phyloP scores from a whole-genome alignment of 176 grass and related monocot species.

The Phoenix roebelenii region DNA sequence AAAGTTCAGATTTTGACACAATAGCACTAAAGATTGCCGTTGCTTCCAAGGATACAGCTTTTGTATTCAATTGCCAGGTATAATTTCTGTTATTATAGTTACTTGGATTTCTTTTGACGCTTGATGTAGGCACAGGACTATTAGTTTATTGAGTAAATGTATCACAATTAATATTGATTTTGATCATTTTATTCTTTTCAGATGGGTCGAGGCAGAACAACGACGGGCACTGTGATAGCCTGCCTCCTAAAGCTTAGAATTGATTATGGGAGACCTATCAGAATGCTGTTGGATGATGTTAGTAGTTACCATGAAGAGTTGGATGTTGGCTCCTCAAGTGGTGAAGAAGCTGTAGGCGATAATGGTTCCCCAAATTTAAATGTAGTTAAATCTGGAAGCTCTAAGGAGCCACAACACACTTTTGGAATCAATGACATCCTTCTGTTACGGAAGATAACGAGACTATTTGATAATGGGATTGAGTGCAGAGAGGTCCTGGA shows the following conservation, averaged over 20 bases:
- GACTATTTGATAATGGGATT: constrained; percentile 85
- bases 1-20: constrained; percentile 96
- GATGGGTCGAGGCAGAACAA: constrained; percentile 98
- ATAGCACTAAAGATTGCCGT: constrained; percentile 66
- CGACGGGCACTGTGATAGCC: constrained; percentile 91
- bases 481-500: constrained; percentile 79
- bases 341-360: constrained; percentile 52
- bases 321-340: constrained; percentile 48
- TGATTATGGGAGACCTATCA: constrained; percentile 73
- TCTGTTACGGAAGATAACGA: constrained; percentile 83
- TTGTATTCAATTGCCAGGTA: constrained; percentile 99
- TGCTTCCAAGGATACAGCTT: constrained; percentile 58
- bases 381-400: constrained; percentile 32
- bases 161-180: neutral
- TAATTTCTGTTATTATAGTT: neutral
- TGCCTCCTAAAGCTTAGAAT: constrained; percentile 78
- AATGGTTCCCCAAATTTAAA: constrained; percentile 28
- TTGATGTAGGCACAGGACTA: neutral
- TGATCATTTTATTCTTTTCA: constrained; percentile 30
- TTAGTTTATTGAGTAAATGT: neutral
- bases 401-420: constrained; percentile 29
- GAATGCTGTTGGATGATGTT: constrained; percentile 35
- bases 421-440: constrained; percentile 95
- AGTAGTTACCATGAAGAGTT: constrained; percentile 34
- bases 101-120: neutral